Evolutionary conservation across 225 moss, liverwort and hornwort species (phyloP).

Genomic region (Bryum argenteum): DNA sequence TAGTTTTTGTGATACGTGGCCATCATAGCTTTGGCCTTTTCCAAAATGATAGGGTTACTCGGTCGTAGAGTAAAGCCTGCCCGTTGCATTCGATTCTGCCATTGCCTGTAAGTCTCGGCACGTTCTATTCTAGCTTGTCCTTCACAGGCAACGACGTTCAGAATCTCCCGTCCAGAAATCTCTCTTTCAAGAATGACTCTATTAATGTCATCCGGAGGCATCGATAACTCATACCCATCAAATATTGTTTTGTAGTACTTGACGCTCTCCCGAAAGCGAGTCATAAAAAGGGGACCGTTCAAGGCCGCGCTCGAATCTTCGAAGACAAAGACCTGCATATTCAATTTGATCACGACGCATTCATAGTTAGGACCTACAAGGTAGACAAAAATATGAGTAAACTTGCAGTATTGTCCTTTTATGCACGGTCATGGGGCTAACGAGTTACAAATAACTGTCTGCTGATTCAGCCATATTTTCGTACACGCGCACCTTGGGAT

Average conservation of each 20-base stretch:
- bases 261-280: constrained; percentile 71
- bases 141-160: constrained; percentile 81
- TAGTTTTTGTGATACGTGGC: constrained; percentile 51
- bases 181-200: constrained; percentile 68
- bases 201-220: constrained; percentile 49
- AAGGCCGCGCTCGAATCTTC: constrained; percentile 49
- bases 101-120: constrained; percentile 64
- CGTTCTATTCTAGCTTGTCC: constrained; percentile 73
- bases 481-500: constrained; percentile 40
- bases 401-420: not conserved
- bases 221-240: constrained; percentile 54
- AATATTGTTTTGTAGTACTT: constrained; percentile 53
- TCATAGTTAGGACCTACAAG: not conserved
- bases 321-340: constrained; percentile 47
- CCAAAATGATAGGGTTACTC: constrained; percentile 17
- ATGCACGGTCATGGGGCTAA: constrained; percentile 9
- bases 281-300: constrained; percentile 80
- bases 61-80: constrained; percentile 64
- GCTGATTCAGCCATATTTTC: constrained; percentile 13
- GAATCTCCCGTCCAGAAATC: constrained; percentile 54
- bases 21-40: constrained; percentile 44
- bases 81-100: constrained; percentile 74
- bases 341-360: constrained; percentile 17
- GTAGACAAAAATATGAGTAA: not conserved
- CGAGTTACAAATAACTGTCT: not conserved